These are phyloP conservation scores for Neonectria punicea DNA, from an alignment of 2,329 filamentous ascomycete genomes.

Conservation along the genomic window DNA sequence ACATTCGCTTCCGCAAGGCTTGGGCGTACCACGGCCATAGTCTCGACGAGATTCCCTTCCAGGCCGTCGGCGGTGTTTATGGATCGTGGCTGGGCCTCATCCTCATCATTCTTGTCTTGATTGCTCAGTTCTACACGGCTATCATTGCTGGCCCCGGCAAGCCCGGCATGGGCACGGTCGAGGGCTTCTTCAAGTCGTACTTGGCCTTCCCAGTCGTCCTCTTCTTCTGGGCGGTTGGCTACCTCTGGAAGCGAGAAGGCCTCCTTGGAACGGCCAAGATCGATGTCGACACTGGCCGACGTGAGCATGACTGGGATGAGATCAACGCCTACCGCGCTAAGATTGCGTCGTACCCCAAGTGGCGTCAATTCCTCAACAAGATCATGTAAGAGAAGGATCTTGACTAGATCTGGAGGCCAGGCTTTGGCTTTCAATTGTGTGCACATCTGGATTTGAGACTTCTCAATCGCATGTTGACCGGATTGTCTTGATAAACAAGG, in stretches of 20 bases:
- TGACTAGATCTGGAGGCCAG: not conserved
- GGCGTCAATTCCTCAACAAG: constrained; percentile 54
- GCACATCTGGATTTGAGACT: constrained; percentile 3
- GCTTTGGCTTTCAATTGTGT: not conserved
- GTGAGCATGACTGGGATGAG: constrained; percentile 72
- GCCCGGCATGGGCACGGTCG: constrained; percentile 51
- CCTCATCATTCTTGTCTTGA: constrained; percentile 65
- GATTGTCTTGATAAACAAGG: not conserved
- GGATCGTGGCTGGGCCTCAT: constrained; percentile 72
- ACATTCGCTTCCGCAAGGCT: constrained; percentile 73
- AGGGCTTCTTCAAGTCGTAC: constrained; percentile 66
- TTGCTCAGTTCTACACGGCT: constrained; percentile 66
- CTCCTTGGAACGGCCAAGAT: constrained; percentile 70
- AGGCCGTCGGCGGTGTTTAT: constrained; percentile 66
- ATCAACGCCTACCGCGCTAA: constrained; percentile 66
- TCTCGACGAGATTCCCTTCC: constrained; percentile 74
- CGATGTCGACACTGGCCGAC: constrained; percentile 73
- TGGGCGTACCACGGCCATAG: constrained; percentile 69
- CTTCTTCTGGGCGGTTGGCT: constrained; percentile 67
- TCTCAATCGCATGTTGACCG: constrained; percentile 1
- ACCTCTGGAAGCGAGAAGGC: constrained; percentile 72
- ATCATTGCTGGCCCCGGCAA: constrained; percentile 50
- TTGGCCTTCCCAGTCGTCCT: constrained; percentile 66
- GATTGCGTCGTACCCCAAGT: constrained; percentile 62
- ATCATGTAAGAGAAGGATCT: constrained; percentile 47